Evolutionary conservation across 2,329 filamentous ascomycete genomes (phyloP).

Genomic region (Amauroascus verrucosus): DNA sequence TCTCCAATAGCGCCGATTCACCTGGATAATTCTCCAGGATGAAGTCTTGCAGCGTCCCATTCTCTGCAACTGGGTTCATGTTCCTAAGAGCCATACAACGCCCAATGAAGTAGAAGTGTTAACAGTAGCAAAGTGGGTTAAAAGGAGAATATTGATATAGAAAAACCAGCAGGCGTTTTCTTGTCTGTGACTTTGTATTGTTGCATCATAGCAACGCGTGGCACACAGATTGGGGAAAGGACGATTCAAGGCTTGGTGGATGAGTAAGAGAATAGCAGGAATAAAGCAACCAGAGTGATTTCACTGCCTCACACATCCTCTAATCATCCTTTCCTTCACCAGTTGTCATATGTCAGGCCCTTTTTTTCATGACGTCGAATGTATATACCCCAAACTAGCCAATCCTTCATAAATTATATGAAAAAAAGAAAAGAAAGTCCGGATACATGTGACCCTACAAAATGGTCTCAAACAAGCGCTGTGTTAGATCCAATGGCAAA

Average conservation of each 20-base stretch:
- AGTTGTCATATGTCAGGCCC: too few species aligned
- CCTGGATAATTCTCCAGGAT: conserved; percentile 2
- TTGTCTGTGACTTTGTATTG: too few species aligned
- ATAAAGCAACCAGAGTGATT: background rate
- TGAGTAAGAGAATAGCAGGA: conserved; percentile 2
- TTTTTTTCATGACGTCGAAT: too few species aligned
- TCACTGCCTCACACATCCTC: background rate
- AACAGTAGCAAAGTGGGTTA: background rate
- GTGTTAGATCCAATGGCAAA: too few species aligned
- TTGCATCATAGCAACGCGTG: conserved; percentile 1
- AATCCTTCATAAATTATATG: too few species aligned
- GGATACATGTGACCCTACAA: too few species aligned
- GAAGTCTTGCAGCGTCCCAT: background rate
- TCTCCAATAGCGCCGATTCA: background rate
- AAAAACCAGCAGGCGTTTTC: background rate
- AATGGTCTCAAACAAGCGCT: too few species aligned
- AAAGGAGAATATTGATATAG: background rate
- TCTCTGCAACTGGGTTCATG: conserved; percentile 8
- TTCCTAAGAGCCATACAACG: background rate
- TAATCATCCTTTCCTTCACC: background rate
- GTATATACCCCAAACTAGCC: too few species aligned
- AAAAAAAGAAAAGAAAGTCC: too few species aligned
- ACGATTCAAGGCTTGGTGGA: conserved; percentile 10
- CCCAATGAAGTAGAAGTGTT: too few species aligned
- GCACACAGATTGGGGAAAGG: conserved; percentile 13